Percentiles rank a stretch among this genome's conserved stretches.
These are phyloP conservation scores for Rhodotorula diobovata DNA, from an alignment of 768 basidiomycete genomes.

Conservation along the genomic window DNA sequence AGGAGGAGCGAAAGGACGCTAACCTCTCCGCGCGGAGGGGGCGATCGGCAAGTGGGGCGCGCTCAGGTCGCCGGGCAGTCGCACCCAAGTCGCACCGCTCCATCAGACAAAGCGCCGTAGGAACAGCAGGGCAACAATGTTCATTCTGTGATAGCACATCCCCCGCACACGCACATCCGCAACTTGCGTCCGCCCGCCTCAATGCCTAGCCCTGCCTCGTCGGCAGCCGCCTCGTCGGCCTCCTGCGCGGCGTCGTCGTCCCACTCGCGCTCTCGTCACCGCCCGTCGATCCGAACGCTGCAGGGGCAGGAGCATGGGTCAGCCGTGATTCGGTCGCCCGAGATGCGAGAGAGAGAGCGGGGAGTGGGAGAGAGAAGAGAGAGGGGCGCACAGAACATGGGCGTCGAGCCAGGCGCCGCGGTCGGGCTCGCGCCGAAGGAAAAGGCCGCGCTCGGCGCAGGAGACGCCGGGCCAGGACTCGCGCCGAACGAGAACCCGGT, in stretches of 20 bases:
- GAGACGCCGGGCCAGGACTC: not conserved
- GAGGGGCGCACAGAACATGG: not conserved
- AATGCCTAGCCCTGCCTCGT: not conserved
- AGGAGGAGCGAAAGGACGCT: not conserved
- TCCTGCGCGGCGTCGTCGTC: not conserved
- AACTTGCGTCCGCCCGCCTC: too few relatives aligned
- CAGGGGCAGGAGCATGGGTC: not conserved
- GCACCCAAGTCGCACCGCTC: too few relatives aligned
- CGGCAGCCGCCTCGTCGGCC: constrained; percentile 1
- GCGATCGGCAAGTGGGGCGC: too few relatives aligned
- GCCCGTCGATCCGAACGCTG: not conserved
- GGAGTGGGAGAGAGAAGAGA: too few relatives aligned
- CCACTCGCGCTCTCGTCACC: not conserved
- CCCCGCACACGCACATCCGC: too few relatives aligned
- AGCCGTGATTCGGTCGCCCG: not conserved
- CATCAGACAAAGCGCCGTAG: too few relatives aligned
- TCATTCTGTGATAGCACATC: too few relatives aligned
- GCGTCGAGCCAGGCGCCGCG: not conserved
- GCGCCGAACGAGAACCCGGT: not conserved
- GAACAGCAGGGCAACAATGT: too few relatives aligned
- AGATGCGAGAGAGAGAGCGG: too few relatives aligned
- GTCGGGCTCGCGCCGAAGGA: not conserved
- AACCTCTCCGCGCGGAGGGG: too few relatives aligned
- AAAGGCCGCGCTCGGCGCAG: not conserved
- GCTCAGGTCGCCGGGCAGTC: too few relatives aligned